A percentile compares a stretch with the other conserved stretches of the same genome.
These are phyloP conservation scores for Tetrahymena malaccensis DNA, from an alignment of 73 alveolate genomes.

Conservation along the genomic window DNA sequence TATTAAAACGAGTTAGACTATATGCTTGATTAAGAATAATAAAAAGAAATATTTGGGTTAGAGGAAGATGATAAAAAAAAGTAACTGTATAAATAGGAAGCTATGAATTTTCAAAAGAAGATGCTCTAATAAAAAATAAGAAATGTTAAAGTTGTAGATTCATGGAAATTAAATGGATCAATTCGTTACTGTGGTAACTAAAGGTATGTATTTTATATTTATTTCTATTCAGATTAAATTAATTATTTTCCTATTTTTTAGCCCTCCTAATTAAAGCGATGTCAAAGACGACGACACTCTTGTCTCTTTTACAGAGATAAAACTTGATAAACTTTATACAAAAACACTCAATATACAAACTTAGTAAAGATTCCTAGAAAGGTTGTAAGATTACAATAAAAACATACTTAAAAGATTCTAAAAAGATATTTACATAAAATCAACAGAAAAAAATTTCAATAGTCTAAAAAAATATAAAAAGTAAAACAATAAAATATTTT, in stretches of 20 bases:
- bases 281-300: not conserved
- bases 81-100: not conserved
- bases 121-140: not conserved
- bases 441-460: not conserved
- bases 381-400: not conserved
- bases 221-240: no score
- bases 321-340: not conserved
- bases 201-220: not conserved
- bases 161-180: not conserved
- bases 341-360: not conserved
- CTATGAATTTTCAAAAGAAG: not conserved
- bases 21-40: not conserved
- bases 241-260: not conserved
- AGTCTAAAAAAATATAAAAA: not conserved
- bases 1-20: not conserved
- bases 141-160: not conserved
- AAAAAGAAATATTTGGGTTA: not conserved
- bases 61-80: not conserved
- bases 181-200: not conserved
- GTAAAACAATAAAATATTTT: not conserved
- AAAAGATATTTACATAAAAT: not conserved
- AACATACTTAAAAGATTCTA: not conserved
- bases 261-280: not conserved
- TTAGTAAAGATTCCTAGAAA: not conserved
- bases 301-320: not conserved